A percentile compares a stretch with the other conserved stretches of the same genome.
These are phyloP conservation scores for Erigeron canadensis DNA, from an alignment of 129 eudicot species.

Conservation along the genomic window DNA sequence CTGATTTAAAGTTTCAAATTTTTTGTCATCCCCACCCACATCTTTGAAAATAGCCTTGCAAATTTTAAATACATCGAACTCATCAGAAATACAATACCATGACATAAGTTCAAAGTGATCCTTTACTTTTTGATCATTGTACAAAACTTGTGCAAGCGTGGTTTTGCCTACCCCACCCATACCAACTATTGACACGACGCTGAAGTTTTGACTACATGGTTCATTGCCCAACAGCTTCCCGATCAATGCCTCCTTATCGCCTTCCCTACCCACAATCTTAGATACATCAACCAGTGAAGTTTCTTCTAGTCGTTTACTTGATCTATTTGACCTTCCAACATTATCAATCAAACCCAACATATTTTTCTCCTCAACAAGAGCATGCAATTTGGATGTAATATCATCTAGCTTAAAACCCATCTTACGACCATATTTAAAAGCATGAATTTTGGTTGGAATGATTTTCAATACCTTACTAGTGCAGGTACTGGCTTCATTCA, in stretches of 20 bases:
- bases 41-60: no score
- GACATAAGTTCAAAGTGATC: no score
- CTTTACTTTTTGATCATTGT: no score
- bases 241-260: background rate
- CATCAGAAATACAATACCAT: no score
- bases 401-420: background rate
- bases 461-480: background rate
- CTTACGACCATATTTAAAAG: constrained; percentile 4
- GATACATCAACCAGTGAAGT: constrained; percentile 11
- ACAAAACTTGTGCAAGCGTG: no score
- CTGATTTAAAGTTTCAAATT: no score
- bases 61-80: no score
- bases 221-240: background rate
- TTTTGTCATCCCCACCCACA: no score
- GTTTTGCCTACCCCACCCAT: no score
- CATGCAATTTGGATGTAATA: background rate
- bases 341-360: background rate
- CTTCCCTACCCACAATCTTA: background rate
- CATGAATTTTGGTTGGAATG: constrained; percentile 3
- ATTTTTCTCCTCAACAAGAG: background rate
- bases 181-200: background rate
- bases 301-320: background rate
- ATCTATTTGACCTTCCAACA: background rate
- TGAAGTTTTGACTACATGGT: background rate
- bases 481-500: background rate